Evolutionary conservation across 345 rosid species (phyloP).

Genomic region (Chamaenerion angustifolium): DNA sequence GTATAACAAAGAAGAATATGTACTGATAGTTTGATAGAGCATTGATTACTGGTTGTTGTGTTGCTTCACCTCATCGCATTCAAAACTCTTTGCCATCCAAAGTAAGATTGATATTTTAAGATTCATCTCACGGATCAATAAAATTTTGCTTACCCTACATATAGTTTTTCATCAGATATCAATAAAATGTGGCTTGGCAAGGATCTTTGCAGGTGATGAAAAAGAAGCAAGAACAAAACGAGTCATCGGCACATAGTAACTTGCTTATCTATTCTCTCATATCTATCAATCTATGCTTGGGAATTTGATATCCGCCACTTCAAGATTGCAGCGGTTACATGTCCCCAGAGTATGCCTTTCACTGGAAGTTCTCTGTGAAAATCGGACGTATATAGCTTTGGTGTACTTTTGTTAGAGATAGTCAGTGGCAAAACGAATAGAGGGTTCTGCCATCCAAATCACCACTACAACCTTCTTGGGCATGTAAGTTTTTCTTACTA

Average conservation of each 20-base stretch:
- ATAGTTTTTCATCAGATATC: too few species aligned
- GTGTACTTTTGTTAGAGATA: slow-evolving; percentile 33
- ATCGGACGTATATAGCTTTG: slow-evolving; percentile 38
- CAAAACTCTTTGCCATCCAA: too few species aligned
- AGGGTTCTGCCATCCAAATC: slow-evolving; percentile 21
- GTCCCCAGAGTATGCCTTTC: slow-evolving; percentile 17
- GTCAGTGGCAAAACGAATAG: slow-evolving; percentile 33
- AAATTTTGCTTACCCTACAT: too few species aligned
- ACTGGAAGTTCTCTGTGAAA: slow-evolving; percentile 28
- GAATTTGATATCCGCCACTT: not conserved
- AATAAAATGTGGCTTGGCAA: slow-evolving; percentile 41
- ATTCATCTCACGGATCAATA: too few species aligned
- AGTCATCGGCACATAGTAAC: slow-evolving; percentile 37
- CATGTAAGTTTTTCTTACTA: slow-evolving; percentile 8
- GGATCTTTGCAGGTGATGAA: slow-evolving; percentile 31
- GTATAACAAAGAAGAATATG: too few species aligned
- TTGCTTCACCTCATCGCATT: too few species aligned
- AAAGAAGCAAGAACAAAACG: slow-evolving; percentile 28
- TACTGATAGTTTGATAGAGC: too few species aligned
- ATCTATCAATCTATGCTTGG: not conserved
- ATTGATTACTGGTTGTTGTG: too few species aligned
- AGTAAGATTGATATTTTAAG: too few species aligned
- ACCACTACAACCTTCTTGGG: slow-evolving; percentile 14
- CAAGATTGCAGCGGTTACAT: slow-evolving; percentile 5
- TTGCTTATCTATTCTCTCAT: not conserved